Evolutionary conservation across 192 early-diverging fungal genomes (phyloP).

Genomic region (Coemansia sp.): DNA sequence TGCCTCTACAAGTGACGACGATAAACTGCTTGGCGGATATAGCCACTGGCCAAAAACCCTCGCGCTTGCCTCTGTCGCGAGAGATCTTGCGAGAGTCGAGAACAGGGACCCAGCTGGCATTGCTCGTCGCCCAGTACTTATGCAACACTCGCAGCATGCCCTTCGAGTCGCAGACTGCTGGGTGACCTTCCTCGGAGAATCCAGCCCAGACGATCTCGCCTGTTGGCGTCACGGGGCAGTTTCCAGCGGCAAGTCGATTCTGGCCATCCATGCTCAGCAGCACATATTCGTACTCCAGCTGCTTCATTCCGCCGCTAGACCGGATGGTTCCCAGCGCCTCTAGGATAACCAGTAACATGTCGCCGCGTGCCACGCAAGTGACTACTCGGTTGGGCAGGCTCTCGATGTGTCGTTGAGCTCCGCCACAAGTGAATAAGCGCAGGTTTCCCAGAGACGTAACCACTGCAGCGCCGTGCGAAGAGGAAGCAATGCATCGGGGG

Average conservation of each 20-base stretch:
- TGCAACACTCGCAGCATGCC: slow-evolving; percentile 77
- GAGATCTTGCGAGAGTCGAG: slow-evolving; percentile 65
- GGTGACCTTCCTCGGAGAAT: slow-evolving; percentile 79
- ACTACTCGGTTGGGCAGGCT: slow-evolving; percentile 60
- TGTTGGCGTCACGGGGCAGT: slow-evolving; percentile 65
- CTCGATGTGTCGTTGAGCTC: slow-evolving; percentile 77
- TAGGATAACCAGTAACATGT: slow-evolving; percentile 39
- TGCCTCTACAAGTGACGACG: slow-evolving; percentile 66
- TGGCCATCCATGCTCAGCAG: slow-evolving; percentile 46
- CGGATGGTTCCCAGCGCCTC: slow-evolving; percentile 26
- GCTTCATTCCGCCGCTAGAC: slow-evolving; percentile 19
- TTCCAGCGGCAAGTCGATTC: slow-evolving; percentile 37
- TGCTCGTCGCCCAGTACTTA: slow-evolving; percentile 55
- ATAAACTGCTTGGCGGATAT: slow-evolving; percentile 71
- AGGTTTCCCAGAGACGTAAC: slow-evolving; percentile 77
- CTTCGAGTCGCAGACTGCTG: slow-evolving; percentile 77
- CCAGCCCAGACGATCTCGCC: slow-evolving; percentile 78
- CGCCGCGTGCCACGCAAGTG: slow-evolving; percentile 42
- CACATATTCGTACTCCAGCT: slow-evolving; percentile 41
- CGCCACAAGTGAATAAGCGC: slow-evolving; percentile 77
- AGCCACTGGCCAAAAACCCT: slow-evolving; percentile 87
- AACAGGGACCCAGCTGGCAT: slow-evolving; percentile 82
- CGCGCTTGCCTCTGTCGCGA: slow-evolving; percentile 44
- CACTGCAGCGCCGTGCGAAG: slow-evolving; percentile 65
- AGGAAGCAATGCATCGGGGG: slow-evolving; percentile 73